phyloP scores from a whole-genome alignment of 1,139 yeast genomes.

The Meyerozyma smithsonii region DNA sequence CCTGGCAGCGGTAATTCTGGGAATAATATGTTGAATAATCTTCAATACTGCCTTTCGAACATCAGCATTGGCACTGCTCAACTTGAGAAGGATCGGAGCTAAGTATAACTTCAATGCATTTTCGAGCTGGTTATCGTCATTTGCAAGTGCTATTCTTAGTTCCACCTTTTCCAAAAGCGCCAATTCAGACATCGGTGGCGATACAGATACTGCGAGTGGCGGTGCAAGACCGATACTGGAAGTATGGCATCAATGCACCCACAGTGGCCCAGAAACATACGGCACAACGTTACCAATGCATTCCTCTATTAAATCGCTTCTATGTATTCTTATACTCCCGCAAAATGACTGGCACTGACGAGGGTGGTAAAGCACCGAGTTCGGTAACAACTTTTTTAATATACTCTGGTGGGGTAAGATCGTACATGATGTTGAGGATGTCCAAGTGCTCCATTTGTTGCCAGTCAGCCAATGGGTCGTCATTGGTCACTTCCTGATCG shows the following conservation, averaged over 20 bases:
- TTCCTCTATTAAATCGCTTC: constrained; percentile 5
- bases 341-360: constrained; percentile 92
- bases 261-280: background rate
- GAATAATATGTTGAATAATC: constrained; percentile 61
- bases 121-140: constrained; percentile 61
- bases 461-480: constrained; percentile 58
- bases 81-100: constrained; percentile 73
- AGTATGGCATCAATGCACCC: background rate
- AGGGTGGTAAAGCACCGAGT: constrained; percentile 93
- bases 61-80: constrained; percentile 65
- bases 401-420: constrained; percentile 89
- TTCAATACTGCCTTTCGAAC: constrained; percentile 68
- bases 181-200: constrained; percentile 34
- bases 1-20: constrained; percentile 60
- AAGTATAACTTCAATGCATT: constrained; percentile 57
- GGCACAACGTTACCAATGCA: background rate
- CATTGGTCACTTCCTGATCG: constrained; percentile 14
- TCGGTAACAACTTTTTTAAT: constrained; percentile 95
- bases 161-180: constrained; percentile 72
- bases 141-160: constrained; percentile 75
- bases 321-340: constrained; percentile 76
- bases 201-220: background rate
- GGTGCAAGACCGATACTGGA: background rate
- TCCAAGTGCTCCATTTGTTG: constrained; percentile 58
- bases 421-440: constrained; percentile 83